phyloP scores from a whole-genome alignment of 2,329 filamentous ascomycete genomes.

The Epichloe sylvatica region DNA sequence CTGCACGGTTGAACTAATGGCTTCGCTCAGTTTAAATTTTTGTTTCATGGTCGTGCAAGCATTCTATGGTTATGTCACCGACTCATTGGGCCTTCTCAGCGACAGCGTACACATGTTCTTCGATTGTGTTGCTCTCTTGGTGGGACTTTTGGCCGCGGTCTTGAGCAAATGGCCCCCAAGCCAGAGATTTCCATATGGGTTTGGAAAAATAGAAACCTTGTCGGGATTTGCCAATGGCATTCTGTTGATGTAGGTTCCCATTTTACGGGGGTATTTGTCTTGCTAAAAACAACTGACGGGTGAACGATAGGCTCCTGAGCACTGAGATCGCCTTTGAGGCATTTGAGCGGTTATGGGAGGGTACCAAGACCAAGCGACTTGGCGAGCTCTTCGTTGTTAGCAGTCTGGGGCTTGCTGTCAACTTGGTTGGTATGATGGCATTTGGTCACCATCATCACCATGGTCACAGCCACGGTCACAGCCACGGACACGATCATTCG shows the following conservation, averaged over 20 bases:
- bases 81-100: constrained; percentile 82
- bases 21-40: constrained; percentile 61
- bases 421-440: constrained; percentile 79
- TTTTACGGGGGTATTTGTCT: neutral
- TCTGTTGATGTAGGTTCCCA: constrained; percentile 59
- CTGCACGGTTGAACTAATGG: neutral
- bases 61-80: constrained; percentile 85
- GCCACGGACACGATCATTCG: constrained; percentile 27
- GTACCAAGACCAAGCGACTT: constrained; percentile 69
- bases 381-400: constrained; percentile 83
- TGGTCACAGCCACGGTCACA: constrained; percentile 25
- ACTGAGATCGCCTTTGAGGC: constrained; percentile 94
- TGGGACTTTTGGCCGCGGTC: constrained; percentile 81
- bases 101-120: constrained; percentile 99
- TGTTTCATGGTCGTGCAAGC: constrained; percentile 89
- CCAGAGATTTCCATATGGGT: constrained; percentile 80
- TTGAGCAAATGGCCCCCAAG: constrained; percentile 95
- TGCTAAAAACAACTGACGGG: neutral
- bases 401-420: constrained; percentile 72
- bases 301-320: constrained; percentile 60
- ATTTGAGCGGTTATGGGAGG: constrained; percentile 72
- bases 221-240: constrained; percentile 95
- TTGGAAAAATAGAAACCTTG: constrained; percentile 91
- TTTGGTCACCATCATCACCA: constrained; percentile 55
- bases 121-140: constrained; percentile 81